These are phyloP conservation scores for Aureobasidium melanogenum DNA, from an alignment of 2,329 filamentous ascomycete genomes.

Conservation along the genomic window DNA sequence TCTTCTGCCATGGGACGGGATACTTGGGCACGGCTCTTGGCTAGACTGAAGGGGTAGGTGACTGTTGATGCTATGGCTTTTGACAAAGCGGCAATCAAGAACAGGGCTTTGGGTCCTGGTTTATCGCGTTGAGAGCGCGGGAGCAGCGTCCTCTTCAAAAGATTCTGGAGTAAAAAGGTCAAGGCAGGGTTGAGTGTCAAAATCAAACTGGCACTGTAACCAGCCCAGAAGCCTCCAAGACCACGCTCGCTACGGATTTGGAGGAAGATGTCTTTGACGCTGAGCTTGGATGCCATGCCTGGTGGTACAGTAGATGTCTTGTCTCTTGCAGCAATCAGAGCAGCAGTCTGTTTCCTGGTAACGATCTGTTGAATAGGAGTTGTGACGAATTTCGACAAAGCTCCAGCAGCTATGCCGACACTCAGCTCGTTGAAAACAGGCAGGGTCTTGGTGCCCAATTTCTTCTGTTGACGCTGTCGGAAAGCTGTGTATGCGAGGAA, in stretches of 20 bases:
- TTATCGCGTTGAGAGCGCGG: conserved; percentile 43
- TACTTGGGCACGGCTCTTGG: conserved; percentile 71
- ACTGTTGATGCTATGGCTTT: conserved; percentile 68
- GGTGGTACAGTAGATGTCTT: conserved; percentile 22
- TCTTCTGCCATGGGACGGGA: conserved; percentile 22
- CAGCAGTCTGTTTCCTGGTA: conserved; percentile 67
- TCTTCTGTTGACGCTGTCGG: conserved; percentile 34
- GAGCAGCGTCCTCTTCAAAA: conserved; percentile 54
- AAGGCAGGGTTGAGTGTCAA: conserved; percentile 78
- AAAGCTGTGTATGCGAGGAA: conserved; percentile 69
- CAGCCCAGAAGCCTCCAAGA: conserved; percentile 71
- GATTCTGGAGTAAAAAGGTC: conserved; percentile 74
- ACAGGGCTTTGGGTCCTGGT: conserved; percentile 47
- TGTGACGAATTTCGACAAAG: conserved; percentile 65
- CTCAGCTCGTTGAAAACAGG: conserved; percentile 63
- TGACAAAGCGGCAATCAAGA: conserved; percentile 64
- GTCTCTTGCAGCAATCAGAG: conserved; percentile 37
- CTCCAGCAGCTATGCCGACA: conserved; percentile 65
- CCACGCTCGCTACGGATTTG: conserved; percentile 63
- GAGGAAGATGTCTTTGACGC: conserved; percentile 49
- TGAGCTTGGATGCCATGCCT: conserved; percentile 22
- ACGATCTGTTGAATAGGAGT: conserved; percentile 77
- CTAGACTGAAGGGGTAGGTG: conserved; percentile 79
- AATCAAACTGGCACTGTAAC: conserved; percentile 72
- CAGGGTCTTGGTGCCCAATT: conserved; percentile 35